A percentile compares a stretch with the other conserved stretches of the same genome.
phyloP scores from a whole-genome alignment of 2,329 filamentous ascomycete genomes.

The Colletotrichum nymphaeae region DNA sequence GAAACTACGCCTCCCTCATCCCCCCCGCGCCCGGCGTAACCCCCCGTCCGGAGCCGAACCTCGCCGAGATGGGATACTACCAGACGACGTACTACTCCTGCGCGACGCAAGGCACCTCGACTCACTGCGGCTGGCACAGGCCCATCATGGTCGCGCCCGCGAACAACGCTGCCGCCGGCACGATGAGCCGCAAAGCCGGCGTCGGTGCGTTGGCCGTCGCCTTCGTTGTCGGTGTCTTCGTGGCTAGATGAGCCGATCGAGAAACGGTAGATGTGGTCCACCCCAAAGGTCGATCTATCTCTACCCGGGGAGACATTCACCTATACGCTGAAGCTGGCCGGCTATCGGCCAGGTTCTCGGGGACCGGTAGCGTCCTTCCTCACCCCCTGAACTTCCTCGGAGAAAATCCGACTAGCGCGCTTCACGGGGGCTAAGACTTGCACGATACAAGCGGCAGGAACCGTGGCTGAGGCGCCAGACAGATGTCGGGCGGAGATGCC shows the following conservation, averaged over 20 bases:
- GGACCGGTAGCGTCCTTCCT: no score
- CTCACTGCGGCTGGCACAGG: slow-evolving; percentile 37
- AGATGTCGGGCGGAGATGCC: not conserved
- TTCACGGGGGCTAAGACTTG: not conserved
- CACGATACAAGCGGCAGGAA: not conserved
- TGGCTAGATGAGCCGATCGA: not conserved
- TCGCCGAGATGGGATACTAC: slow-evolving; percentile 33
- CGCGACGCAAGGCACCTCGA: slow-evolving; percentile 26
- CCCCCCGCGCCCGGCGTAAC: slow-evolving; percentile 32
- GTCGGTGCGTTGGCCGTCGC: not conserved
- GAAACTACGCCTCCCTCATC: slow-evolving; percentile 35
- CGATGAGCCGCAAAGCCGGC: not conserved
- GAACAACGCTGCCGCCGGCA: not conserved
- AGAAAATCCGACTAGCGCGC: not conserved
- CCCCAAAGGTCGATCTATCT: no score
- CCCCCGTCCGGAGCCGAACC: slow-evolving; percentile 33
- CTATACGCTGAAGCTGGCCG: not conserved
- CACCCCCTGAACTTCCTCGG: not conserved
- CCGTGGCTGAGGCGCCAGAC: not conserved
- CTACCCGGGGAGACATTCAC: no score
- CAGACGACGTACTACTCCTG: slow-evolving; percentile 36
- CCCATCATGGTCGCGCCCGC: slow-evolving; percentile 30
- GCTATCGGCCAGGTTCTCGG: not conserved
- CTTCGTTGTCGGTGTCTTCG: not conserved
- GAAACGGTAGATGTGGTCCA: no score